Conservation (phyloP, 352 stramenopile species). For the Phytophthora crassamura region DNA sequence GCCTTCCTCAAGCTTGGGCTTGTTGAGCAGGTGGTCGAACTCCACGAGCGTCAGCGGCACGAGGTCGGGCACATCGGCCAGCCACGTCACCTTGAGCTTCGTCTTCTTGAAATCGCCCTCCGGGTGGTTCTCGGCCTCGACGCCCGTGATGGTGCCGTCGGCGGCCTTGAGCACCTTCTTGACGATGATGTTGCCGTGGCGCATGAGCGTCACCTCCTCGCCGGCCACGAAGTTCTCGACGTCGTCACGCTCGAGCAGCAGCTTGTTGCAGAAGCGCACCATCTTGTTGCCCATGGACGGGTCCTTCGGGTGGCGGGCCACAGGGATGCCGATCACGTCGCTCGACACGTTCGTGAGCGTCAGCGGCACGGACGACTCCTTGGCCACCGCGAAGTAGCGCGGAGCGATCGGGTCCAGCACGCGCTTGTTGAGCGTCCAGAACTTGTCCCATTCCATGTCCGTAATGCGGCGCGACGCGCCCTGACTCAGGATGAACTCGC, state of each 20-base stretch:
- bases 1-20: constrained; percentile 98
- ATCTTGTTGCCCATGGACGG: constrained; percentile 83
- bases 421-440: constrained; percentile 99
- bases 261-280: constrained; percentile 87
- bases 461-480: constrained; percentile 96
- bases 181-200: constrained; percentile 95
- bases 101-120: constrained; percentile 95
- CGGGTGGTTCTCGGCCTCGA: constrained; percentile 81
- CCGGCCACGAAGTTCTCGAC: constrained; percentile 93
- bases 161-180: constrained; percentile 73
- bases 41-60: constrained; percentile 94
- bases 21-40: constrained; percentile 99
- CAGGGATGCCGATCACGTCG: constrained; percentile 66
- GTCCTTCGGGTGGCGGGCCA: constrained; percentile 85
- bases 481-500: constrained; percentile 98
- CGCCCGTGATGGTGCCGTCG: constrained; percentile 55
- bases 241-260: constrained; percentile 97
- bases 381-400: constrained; percentile 98
- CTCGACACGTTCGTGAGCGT: constrained; percentile 81
- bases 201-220: constrained; percentile 98
- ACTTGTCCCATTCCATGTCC: constrained; percentile 99
- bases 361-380: constrained; percentile 87
- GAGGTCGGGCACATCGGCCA: constrained; percentile 91
- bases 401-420: constrained; percentile 95
- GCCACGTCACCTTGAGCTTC: constrained; percentile 97